Base-by-base conservation (phyloP, 768 basidiomycete genomes). In the Rickenella mellea region DNA sequence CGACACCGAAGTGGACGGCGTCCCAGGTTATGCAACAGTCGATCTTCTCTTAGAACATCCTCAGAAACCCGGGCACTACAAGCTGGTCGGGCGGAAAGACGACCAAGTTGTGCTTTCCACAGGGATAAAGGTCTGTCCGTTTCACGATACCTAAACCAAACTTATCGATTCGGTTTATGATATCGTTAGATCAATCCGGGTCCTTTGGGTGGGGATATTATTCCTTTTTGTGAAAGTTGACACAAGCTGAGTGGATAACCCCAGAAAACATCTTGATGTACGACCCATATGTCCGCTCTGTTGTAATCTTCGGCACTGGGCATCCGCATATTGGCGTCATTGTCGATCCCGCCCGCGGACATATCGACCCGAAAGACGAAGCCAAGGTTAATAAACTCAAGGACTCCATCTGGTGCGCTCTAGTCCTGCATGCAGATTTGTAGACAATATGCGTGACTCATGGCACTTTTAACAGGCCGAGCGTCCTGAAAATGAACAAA, bases 11-110 rank as follows among this genome's bases (percentile, higher is more conserved):
- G 39, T 66, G 1, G 49, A 62, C 1, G 72, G 69, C 2, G 48
- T 50, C 14, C 54, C 57, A 17, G 69, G 63, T 9, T 72, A 69
- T 35, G 57, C 67, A 2, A 71, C 70, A 1, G 52, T 58, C 1
- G 74, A 74, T 49, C 32, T 74, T 2, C 54, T 75, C 12, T 44
- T 60, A 1, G 61, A 64, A 21, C 74, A 75, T 48, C 69, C 73
- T 0, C 63, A 61, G 0, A 65, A 61, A 22, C 44, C 62, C 5
- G 57, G 64, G 1, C 30, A 61, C 12, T 76, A 58, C 60, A 61
- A 50, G 40, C 50, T 74, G 27, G 45, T 41, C 27, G 68, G 68
- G 6, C 48, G 68, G 7, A 48, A 46, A 12, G 69, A 72, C 42
- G 70, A 72, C 40, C 68, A 69, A 43, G 67, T 71, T 41, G 61